Base-by-base conservation (phyloP, 768 basidiomycete genomes). In the Xanthoconium purpureum region DNA sequence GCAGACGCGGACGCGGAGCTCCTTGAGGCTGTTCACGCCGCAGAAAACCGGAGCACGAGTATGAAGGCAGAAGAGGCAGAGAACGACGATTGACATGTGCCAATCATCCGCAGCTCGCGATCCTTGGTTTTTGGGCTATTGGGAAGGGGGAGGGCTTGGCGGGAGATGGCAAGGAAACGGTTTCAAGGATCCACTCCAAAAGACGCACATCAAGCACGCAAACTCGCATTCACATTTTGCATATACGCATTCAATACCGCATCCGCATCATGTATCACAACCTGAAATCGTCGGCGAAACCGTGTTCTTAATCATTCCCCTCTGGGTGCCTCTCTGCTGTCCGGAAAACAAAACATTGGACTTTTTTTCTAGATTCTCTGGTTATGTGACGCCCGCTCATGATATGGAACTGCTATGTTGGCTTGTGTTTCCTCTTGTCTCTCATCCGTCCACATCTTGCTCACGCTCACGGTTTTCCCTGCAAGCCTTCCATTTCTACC, bases 21-120 rank as follows among this genome's bases (percentile, higher is more conserved):
- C 28, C 64, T 81, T n/a, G 80, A 80, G 58, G 80, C 80, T 36
- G 80, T 79, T 0, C 78, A 78, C 56, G 80, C 79, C 7, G 75
- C 80, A 6, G 80, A 79, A 63, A 77, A 75, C 18, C 71, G 78
- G 47, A 74, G 72, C 48, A 68, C 67, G 46, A 66, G 72, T 3
- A 11, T 68, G 55, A 71, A 73, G 20, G 62, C 65, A 18, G 65
- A 69, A 14, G 69, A 71, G 18, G 61, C 38, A 10, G 69, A 64
- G 9, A 62, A 61, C 39, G 64, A 64, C 20, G 66, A 68, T 36
- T 71, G 24, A 39, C 44, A 17, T 17, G 29, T n/a, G 12, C 15
- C 15, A 45, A 14, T 20, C 7, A 8, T 51, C 47, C 10, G 24
- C n/a, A 6, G 20, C 33, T 24, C 33, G 15, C 10, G 24, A 17